Conservation (phyloP, 371 early-diverging fungal species). For the Circinella minor region DNA sequence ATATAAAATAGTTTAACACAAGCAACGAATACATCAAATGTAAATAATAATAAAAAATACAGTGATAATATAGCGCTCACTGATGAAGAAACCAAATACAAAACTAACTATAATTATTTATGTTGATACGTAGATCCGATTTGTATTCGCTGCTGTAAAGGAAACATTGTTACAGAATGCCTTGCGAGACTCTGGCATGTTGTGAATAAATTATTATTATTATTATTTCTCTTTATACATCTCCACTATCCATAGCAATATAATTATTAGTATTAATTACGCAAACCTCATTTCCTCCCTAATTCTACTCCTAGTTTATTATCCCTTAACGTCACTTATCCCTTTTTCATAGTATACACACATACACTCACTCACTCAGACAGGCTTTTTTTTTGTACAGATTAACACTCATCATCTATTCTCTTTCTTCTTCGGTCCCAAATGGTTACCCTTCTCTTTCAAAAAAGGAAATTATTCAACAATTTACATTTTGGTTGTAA, state of each 20-base stretch:
- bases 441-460: too few relatives aligned
- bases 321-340: too few relatives aligned
- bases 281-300: not conserved
- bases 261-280: not conserved
- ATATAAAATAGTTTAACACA: constrained; percentile 60
- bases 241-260: not conserved
- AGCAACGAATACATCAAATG: constrained; percentile 76
- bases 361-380: too few relatives aligned
- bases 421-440: not conserved
- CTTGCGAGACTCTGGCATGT: constrained; percentile 66
- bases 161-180: constrained; percentile 75
- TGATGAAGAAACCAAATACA: too few relatives aligned
- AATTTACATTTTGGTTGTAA: too few relatives aligned
- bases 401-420: not conserved
- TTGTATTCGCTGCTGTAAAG: constrained; percentile 78
- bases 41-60: constrained; percentile 23
- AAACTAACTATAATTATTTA: too few relatives aligned
- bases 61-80: too few relatives aligned
- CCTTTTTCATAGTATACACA: too few relatives aligned
- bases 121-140: constrained; percentile 40
- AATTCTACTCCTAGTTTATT: too few relatives aligned
- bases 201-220: constrained; percentile 31
- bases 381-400: constrained; percentile 7
- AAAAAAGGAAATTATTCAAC: too few relatives aligned
- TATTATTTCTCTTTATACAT: not conserved